Evolutionary conservation across 495 filamentous ascomycete species (phyloP), one percentile per base, ranked within the genome.

Genomic region (Cenococcum geophilum): DNA sequence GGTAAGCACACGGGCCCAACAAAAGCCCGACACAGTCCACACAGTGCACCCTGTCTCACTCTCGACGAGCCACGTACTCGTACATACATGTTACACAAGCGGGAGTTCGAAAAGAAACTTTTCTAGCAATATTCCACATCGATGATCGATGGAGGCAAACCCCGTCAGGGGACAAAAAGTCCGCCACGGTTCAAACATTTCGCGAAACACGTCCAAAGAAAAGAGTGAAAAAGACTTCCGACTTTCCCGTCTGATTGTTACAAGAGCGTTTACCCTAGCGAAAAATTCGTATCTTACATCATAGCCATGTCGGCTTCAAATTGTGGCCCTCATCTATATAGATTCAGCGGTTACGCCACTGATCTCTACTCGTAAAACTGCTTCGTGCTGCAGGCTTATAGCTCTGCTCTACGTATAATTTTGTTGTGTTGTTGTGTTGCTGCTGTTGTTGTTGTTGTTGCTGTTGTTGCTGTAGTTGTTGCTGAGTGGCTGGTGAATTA

Each of bases 381-480:
- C 27, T 32, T 32, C 27, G 27, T 32, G 27, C 27, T 32, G 27
- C 27, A 32, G 27, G 27, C 40, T 4, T 45, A 10, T 45, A 45
- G 40, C 18, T 45, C 40, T 45, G 40, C 12, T 14, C 40, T 45
- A 45, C 40, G 40, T 45, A 45, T 45, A 45, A 45, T 45, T 45
- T 40, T 16, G 40, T 2, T 45, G 12, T 14, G 12, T 45, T 45
- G 40, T 45, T 45, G 12, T 14, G 12, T 14, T 40, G 36, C 36
- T 40, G n/a, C n/a, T 40, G 36, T 40, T 40, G 6, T 6, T 64
- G 56, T 64, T 49, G 14, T 43, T 60, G 27, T 56, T n/a, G n/a
- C n/a, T n/a, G n/a, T n/a, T n/a, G n/a, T n/a, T n/a, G n/a, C n/a
- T n/a, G n/a, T n/a, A n/a, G n/a, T 61, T 61, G 43, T 45, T 58